Evolutionary conservation across 2,329 filamentous ascomycete genomes (phyloP).

Genomic region (Arthrinium puccinioides): DNA sequence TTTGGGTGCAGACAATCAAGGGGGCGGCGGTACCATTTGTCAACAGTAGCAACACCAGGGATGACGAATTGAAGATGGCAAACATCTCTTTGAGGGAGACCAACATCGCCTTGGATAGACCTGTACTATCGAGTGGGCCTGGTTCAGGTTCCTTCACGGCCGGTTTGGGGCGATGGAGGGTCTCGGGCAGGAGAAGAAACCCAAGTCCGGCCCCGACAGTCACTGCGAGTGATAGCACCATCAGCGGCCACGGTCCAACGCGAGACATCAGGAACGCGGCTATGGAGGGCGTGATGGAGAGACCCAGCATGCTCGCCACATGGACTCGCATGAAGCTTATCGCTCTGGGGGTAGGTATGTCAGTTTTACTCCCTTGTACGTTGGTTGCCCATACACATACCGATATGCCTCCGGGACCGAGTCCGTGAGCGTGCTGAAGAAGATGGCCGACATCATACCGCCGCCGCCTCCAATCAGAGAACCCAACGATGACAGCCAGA

Average conservation of each 20-base stretch:
- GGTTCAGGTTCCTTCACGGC: too few species aligned
- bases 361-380: not conserved
- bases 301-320: constrained; percentile 42
- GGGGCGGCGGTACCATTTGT: constrained; percentile 11
- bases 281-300: constrained; percentile 16
- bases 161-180: constrained; percentile 7
- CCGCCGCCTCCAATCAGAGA: constrained; percentile 28
- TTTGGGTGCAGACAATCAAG: constrained; percentile 10
- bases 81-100: constrained; percentile 4
- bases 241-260: constrained; percentile 18
- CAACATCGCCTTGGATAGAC: not conserved
- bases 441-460: constrained; percentile 20
- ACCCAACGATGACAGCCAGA: constrained; percentile 26
- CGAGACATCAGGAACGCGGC: constrained; percentile 19
- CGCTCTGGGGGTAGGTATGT: constrained; percentile 18
- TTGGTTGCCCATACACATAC: too few species aligned
- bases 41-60: constrained; percentile 16
- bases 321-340: constrained; percentile 41
- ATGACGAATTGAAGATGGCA: constrained; percentile 16
- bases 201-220: constrained; percentile 10
- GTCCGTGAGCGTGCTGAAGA: constrained; percentile 28
- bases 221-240: constrained; percentile 12
- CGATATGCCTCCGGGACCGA: constrained; percentile 25
- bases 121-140: constrained; percentile 5
- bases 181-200: constrained; percentile 21